Percentiles rank a stretch among this genome's conserved stretches.
Conservation (phyloP, 192 early-diverging fungal species). For the Rhizophagus prolifer region DNA sequence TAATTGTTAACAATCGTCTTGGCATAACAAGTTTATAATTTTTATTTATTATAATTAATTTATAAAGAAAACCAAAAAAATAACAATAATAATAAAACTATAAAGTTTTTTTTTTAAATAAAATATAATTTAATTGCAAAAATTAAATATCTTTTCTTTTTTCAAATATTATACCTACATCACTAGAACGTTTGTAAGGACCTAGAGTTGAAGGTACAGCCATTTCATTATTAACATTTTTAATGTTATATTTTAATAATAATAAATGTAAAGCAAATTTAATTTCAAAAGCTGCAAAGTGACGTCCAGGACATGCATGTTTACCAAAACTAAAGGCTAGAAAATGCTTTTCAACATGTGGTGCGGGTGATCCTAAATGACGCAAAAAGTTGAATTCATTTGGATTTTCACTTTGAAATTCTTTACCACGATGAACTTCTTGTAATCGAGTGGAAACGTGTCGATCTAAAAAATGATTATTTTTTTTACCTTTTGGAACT, state of each 20-base stretch:
- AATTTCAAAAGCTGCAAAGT: neutral
- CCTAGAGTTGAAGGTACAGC: neutral
- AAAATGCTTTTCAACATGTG: neutral
- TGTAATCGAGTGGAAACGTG: neutral
- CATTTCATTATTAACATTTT: neutral
- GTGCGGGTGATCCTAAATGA: neutral
- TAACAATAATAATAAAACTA: too few species aligned
- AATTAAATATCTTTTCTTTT: neutral
- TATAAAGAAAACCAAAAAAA: too few species aligned
- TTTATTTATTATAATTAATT: too few species aligned
- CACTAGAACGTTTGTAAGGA: neutral
- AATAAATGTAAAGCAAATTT: neutral
- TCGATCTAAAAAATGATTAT: neutral
- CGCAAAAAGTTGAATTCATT: neutral
- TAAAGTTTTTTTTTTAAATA: too few species aligned
- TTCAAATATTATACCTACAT: neutral
- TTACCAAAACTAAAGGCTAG: neutral
- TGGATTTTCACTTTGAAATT: neutral
- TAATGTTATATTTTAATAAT: slow-evolving; percentile 15
- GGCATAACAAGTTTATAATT: too few species aligned
- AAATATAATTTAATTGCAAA: too few species aligned
- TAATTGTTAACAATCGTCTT: too few species aligned
- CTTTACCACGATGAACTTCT: neutral
- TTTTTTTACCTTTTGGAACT: neutral
- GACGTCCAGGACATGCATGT: slow-evolving; percentile 17